Conservation (phyloP, 2,329 filamentous ascomycete genomes). For the Aspergillus viridinutans region DNA sequence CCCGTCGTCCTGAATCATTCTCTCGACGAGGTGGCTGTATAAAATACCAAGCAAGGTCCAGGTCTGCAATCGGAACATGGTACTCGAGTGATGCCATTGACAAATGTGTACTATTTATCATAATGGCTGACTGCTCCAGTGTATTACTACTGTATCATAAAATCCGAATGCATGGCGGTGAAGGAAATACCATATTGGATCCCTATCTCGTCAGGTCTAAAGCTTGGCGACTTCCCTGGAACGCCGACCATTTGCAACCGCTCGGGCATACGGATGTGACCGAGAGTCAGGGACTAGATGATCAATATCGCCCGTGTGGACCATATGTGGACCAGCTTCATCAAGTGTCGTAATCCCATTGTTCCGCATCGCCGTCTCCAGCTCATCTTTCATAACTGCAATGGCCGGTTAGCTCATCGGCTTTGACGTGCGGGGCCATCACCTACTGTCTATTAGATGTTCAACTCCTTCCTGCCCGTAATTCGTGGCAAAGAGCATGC, state of each 20-base stretch:
- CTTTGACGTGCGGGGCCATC: neutral
- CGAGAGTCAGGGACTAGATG: constrained; percentile 42
- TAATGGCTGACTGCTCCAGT: neutral
- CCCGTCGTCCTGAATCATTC: too few species aligned
- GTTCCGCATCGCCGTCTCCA: constrained; percentile 48
- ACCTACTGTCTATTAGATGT: constrained; percentile 54
- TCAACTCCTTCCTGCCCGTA: constrained; percentile 55
- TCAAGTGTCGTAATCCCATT: constrained; percentile 44
- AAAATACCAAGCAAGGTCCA: too few species aligned
- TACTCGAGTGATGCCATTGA: too few species aligned
- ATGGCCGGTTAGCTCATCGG: constrained; percentile 2
- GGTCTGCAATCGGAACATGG: too few species aligned
- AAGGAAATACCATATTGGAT: neutral
- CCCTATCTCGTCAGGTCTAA: constrained; percentile 10
- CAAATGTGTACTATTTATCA: neutral
- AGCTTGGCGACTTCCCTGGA: constrained; percentile 20
- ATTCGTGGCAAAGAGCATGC: constrained; percentile 50
- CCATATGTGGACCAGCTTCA: constrained; percentile 41
- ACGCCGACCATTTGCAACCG: constrained; percentile 27
- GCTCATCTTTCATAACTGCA: constrained; percentile 44
- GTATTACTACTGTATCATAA: neutral
- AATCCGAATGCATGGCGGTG: neutral
- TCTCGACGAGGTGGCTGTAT: too few species aligned
- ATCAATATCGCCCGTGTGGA: constrained; percentile 49
- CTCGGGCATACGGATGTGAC: constrained; percentile 42